Evolutionary conservation across 306 rosid species (phyloP).

Genomic region (Dryas alaskensis): DNA sequence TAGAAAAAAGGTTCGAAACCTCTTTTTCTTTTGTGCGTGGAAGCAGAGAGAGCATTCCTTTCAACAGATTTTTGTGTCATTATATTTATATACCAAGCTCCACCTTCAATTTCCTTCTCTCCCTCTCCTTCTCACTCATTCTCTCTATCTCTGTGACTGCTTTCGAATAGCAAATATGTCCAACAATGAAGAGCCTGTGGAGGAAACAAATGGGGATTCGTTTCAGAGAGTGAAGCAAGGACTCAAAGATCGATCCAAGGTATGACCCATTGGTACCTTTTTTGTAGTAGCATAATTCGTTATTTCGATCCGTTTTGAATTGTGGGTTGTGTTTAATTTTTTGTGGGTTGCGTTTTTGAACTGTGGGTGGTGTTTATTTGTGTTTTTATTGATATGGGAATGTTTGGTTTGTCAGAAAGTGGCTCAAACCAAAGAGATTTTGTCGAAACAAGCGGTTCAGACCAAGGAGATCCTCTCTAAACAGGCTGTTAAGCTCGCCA

Average conservation of each 20-base stretch:
- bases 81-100: neutral
- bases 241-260: conserved; percentile 75
- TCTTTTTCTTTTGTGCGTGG: neutral
- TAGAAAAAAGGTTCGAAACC: neutral
- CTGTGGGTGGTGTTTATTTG: conserved; percentile 7
- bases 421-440: conserved; percentile 58
- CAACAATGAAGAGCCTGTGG: conserved; percentile 45
- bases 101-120: conserved; percentile 1
- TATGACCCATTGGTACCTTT: conserved; percentile 9
- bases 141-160: neutral
- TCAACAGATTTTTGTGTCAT: neutral
- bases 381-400: conserved; percentile 28
- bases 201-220: conserved; percentile 44
- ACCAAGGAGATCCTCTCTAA: conserved; percentile 63
- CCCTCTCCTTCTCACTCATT: neutral
- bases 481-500: conserved; percentile 79
- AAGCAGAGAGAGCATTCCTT: neutral
- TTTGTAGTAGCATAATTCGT: neutral
- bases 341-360: conserved; percentile 14
- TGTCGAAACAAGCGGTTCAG: conserved; percentile 79
- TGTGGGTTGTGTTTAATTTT: conserved; percentile 4
- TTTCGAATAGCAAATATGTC: conserved; percentile 39
- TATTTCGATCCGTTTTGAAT: conserved; percentile 21
- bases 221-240: conserved; percentile 44
- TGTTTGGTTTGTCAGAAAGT: conserved; percentile 48